Percentiles rank a stretch among this genome's conserved stretches.
Conservation (phyloP, 148 eudicot genomes). For the Limonium bicolor region DNA sequence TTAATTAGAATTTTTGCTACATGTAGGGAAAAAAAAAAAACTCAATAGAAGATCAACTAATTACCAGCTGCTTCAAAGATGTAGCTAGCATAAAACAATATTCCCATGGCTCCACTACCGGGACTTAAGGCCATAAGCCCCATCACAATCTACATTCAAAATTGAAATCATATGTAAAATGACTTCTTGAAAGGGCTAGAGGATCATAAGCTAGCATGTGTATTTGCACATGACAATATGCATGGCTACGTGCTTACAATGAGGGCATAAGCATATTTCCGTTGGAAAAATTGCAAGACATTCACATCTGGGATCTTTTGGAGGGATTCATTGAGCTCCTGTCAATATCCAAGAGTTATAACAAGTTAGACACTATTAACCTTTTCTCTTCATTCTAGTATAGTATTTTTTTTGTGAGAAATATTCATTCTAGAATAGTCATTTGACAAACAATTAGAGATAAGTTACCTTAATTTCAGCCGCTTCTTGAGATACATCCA, state of each 20-base stretch:
- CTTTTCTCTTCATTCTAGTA: too few relatives aligned
- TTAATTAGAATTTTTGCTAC: too few relatives aligned
- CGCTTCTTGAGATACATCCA: conserved; percentile 14
- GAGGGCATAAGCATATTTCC: conserved; percentile 24
- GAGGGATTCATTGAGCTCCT: conserved; percentile 17
- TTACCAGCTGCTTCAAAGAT: conserved; percentile 46
- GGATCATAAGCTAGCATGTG: background rate
- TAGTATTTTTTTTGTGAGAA: too few relatives aligned
- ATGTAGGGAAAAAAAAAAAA: background rate
- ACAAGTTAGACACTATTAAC: too few relatives aligned
- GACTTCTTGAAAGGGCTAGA: background rate
- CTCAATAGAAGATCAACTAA: background rate
- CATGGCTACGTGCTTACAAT: conserved; percentile 18
- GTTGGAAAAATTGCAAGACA: conserved; percentile 15
- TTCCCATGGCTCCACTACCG: conserved; percentile 33
- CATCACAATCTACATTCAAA: conserved; percentile 31
- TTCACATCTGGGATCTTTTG: conserved; percentile 9
- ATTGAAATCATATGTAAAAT: background rate
- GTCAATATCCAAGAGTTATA: too few relatives aligned
- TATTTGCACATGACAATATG: too few relatives aligned
- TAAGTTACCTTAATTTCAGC: conserved; percentile 19
- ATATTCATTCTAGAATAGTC: too few relatives aligned
- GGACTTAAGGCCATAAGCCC: conserved; percentile 37
- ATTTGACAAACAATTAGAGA: too few relatives aligned
- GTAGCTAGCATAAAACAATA: conserved; percentile 30